phyloP scores from a whole-genome alignment of 2,329 filamentous ascomycete species.

The Capronia epimyces region DNA sequence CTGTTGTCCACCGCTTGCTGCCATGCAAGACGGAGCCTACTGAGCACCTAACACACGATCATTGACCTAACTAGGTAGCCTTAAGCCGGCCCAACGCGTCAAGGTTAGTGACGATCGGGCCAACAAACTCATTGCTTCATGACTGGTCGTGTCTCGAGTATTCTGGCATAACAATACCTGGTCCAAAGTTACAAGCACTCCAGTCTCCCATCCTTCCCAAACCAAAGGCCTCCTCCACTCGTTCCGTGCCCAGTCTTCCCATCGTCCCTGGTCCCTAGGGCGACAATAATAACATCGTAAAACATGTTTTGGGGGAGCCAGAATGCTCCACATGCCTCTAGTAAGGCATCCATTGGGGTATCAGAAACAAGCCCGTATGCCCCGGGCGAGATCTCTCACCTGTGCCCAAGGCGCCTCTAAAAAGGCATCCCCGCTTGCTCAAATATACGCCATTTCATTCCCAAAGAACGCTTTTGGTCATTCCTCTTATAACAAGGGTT shows the following conservation, averaged over 20 bases:
- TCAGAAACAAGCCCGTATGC: constrained; percentile 20
- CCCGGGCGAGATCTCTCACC: constrained; percentile 9
- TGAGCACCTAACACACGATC: not conserved
- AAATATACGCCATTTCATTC: constrained; percentile 16
- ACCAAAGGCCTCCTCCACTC: not conserved
- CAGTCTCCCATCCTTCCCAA: not conserved
- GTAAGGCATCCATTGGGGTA: constrained; percentile 25
- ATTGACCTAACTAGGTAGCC: not conserved
- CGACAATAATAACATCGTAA: constrained; percentile 20
- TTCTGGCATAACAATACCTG: not conserved
- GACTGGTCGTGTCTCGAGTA: too few relatives aligned
- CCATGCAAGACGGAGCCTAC: not conserved
- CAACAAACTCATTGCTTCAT: not conserved
- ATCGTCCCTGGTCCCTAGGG: constrained; percentile 5
- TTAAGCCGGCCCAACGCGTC: not conserved
- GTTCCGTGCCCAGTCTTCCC: not conserved
- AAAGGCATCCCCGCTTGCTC: constrained; percentile 20
- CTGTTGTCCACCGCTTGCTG: not conserved
- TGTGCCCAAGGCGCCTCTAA: constrained; percentile 20
- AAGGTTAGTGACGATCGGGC: not conserved
- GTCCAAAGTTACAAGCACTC: not conserved
- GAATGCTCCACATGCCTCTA: constrained; percentile 25
- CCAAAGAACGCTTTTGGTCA: constrained; percentile 16
- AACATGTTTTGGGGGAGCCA: constrained; percentile 23
- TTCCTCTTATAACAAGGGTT: constrained; percentile 8